Percentiles rank a stretch among this genome's conserved stretches.
phyloP scores from a whole-genome alignment of 2,329 filamentous ascomycete genomes.

The Fusarium tuaranense region DNA sequence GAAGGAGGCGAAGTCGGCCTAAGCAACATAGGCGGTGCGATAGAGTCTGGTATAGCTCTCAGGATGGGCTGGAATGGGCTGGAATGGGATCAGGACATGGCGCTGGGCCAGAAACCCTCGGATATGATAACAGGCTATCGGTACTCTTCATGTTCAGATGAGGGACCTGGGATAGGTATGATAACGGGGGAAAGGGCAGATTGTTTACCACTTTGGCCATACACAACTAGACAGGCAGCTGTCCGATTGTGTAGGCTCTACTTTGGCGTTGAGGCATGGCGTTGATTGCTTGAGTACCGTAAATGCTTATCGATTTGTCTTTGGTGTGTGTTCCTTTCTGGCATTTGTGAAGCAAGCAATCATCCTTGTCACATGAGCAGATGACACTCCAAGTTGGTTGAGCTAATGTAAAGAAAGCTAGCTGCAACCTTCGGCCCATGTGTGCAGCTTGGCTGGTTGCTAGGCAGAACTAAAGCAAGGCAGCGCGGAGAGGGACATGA shows the following conservation, averaged over 20 bases:
- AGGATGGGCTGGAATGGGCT: background rate
- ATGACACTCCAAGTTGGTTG: background rate
- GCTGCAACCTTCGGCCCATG: background rate
- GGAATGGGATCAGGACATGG: background rate
- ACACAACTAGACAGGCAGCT: background rate
- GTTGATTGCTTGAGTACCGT: background rate
- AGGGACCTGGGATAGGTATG: background rate
- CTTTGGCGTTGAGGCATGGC: background rate
- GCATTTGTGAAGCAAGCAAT: background rate
- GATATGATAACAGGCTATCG: background rate
- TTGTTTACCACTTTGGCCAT: background rate
- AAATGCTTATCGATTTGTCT: background rate
- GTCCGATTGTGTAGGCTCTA: background rate
- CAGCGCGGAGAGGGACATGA: background rate
- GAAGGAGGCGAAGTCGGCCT: background rate
- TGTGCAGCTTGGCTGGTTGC: background rate
- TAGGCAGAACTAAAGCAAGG: background rate
- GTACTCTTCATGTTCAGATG: background rate
- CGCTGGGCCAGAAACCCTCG: background rate
- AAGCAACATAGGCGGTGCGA: background rate
- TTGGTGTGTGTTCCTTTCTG: background rate
- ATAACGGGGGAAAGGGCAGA: background rate
- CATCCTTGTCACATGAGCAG: background rate
- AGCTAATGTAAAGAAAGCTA: background rate
- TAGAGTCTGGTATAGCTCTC: background rate